phyloP scores from a whole-genome alignment of 441 rosid species.

The California macrophylla region DNA sequence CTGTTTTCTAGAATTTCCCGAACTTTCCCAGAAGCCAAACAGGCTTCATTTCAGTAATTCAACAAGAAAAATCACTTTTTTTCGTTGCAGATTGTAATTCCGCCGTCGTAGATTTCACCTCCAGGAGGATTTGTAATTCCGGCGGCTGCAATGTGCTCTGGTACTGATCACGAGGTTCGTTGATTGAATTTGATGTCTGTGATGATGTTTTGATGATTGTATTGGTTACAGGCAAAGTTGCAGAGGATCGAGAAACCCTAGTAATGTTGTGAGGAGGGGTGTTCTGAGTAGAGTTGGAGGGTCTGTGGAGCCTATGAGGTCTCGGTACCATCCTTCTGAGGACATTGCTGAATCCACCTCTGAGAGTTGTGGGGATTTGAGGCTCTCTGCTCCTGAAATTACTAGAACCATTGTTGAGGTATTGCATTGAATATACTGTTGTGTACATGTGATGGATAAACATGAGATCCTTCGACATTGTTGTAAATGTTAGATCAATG shows the following conservation, averaged over 20 bases:
- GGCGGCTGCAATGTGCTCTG: constrained; percentile 34
- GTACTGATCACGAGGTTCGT: constrained; percentile 26
- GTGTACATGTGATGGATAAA: neutral
- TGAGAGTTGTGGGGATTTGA: constrained; percentile 33
- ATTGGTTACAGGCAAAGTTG: constrained; percentile 34
- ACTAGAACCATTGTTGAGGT: constrained; percentile 86
- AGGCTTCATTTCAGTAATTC: neutral
- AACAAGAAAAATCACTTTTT: neutral
- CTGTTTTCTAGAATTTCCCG: constrained; percentile 11
- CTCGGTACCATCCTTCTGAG: constrained; percentile 74
- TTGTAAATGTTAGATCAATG: no score
- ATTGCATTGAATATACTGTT: constrained; percentile 26
- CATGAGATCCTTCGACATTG: neutral
- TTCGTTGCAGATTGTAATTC: constrained; percentile 35
- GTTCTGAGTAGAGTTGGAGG: constrained; percentile 43
- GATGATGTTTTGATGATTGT: constrained; percentile 7
- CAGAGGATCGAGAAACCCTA: constrained; percentile 27
- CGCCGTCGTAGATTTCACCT: constrained; percentile 27
- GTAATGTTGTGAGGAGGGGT: constrained; percentile 25
- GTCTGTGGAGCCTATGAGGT: constrained; percentile 41
- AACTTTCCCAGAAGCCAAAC: constrained; percentile 25
- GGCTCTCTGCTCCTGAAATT: constrained; percentile 67
- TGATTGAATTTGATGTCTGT: neutral
- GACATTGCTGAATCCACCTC: constrained; percentile 48
- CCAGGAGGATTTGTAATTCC: constrained; percentile 34